Evolutionary conservation across 192 early-diverging fungal genomes (phyloP), one percentile per base, ranked within the genome.

Genomic region (Backusella luteola): DNA sequence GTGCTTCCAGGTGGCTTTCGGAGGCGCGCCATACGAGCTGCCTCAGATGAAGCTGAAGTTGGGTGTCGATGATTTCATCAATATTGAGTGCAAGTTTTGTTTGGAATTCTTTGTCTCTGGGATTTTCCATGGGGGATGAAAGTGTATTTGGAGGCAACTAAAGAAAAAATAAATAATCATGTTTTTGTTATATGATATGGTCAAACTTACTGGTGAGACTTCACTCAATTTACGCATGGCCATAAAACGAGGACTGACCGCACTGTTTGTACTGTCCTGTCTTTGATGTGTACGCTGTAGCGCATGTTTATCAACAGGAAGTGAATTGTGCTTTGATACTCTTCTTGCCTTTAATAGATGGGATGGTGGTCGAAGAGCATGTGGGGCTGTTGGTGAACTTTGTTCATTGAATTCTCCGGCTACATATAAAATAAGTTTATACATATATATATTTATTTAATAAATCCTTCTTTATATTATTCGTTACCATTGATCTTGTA

Each of bases 191-290:
- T 32, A 3, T 32, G 32, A 32, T 32, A 32, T 32, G 32, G 32
- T 32, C 32, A 39, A 46, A 34, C 32, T 68, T 68, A 75, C 74
- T 42, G 53, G 36, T 6, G 59, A 21, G 32, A 66, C 66, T 53
- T 76, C 75, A 59, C 67, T 76, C 3, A 76, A 32, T 69, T 76
- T 76, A 23, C 75, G 34, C 15, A 76, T 49, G 0, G 75, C 75
- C 75, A 76, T 76, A 52, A 76, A 76, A 14, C 75, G 34, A 56
- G 75, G 75, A 19, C 75, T 76, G 8, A 76, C 75, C 0, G 75
- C 75, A 70, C 75, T 76, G 32, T 56, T 76, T 34, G 26, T 70
- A 29, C 56, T 63, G 8, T 63, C 56, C 9, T 63, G 23, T 63
- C 56, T 63, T 29, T 63, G 56, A 63, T 63, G 56, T 63, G 56